phyloP scores from a whole-genome alignment of 768 basidiomycete species.

The Cubamyces lactineus region DNA sequence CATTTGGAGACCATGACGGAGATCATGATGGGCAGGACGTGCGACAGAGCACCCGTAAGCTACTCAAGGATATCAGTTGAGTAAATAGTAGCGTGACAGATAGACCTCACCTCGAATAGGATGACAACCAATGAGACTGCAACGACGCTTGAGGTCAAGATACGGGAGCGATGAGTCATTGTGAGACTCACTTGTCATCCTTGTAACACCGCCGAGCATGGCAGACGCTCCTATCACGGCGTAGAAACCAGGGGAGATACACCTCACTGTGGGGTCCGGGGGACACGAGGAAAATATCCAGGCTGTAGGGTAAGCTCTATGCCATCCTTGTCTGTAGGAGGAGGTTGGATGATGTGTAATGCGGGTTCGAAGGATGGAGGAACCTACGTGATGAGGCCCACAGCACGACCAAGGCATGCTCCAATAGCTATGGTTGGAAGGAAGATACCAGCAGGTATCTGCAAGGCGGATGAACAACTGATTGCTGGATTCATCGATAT shows the following conservation, averaged over 20 bases:
- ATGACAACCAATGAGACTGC: conserved; percentile 77
- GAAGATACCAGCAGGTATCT: conserved; percentile 80
- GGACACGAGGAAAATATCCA: conserved; percentile 77
- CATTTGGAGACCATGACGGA: conserved; percentile 78
- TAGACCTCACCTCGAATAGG: conserved; percentile 60
- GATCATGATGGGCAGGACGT: conserved; percentile 84
- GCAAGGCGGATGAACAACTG: neutral
- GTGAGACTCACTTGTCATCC: conserved; percentile 65
- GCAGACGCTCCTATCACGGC: conserved; percentile 77
- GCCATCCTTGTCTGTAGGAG: conserved; percentile 58
- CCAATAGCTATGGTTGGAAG: conserved; percentile 77
- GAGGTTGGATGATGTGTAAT: conserved; percentile 5
- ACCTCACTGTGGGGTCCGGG: conserved; percentile 67
- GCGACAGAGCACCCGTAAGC: conserved; percentile 79
- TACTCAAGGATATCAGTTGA: conserved; percentile 26
- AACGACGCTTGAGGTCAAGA: neutral
- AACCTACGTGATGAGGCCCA: conserved; percentile 67
- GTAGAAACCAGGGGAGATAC: conserved; percentile 77
- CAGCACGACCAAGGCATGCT: conserved; percentile 70
- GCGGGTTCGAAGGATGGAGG: neutral
- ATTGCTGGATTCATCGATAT: too few species aligned
- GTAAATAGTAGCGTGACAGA: neutral
- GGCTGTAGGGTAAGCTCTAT: conserved; percentile 64
- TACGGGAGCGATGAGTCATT: neutral
- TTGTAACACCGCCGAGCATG: conserved; percentile 75